Conservation (phyloP, 2,329 filamentous ascomycete genomes). For the Sporothrix protearum region DNA sequence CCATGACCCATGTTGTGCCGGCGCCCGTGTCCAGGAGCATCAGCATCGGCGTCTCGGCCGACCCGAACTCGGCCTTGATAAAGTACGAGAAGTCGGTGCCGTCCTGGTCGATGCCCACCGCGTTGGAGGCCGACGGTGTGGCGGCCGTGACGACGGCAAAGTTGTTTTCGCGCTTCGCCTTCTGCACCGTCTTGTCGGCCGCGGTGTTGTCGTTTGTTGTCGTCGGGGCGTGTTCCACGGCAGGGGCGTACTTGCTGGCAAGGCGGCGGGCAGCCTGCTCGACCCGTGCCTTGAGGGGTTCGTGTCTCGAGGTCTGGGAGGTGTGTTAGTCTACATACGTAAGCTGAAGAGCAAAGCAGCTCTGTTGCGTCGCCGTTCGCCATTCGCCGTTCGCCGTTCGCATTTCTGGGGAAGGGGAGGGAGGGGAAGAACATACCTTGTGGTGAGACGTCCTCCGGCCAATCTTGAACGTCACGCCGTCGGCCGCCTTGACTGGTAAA, state of each 20-base stretch:
- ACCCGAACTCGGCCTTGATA: slow-evolving; percentile 54
- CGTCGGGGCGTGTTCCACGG: slow-evolving; percentile 22
- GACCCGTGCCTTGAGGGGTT: slow-evolving; percentile 38
- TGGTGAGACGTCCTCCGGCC: slow-evolving; percentile 9
- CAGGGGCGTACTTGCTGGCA: slow-evolving; percentile 40
- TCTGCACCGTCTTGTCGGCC: background rate
- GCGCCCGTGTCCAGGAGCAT: slow-evolving; percentile 66
- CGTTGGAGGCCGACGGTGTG: slow-evolving; percentile 45
- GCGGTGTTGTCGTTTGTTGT: slow-evolving; percentile 9
- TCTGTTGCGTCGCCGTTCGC: background rate
- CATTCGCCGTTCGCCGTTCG: too few relatives aligned
- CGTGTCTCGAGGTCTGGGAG: slow-evolving; percentile 23
- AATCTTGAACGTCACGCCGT: slow-evolving; percentile 17
- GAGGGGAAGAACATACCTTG: background rate
- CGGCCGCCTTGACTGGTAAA: slow-evolving; percentile 4
- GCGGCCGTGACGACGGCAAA: slow-evolving; percentile 48
- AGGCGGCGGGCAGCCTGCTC: slow-evolving; percentile 40
- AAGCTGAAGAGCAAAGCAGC: background rate
- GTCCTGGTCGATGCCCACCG: slow-evolving; percentile 59
- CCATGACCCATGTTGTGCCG: slow-evolving; percentile 80
- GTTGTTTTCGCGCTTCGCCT: slow-evolving; percentile 43
- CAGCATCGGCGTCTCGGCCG: slow-evolving; percentile 51
- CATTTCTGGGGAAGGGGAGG: too few relatives aligned
- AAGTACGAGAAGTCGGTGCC: slow-evolving; percentile 66
- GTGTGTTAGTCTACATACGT: background rate